Percentiles rank a stretch among this genome's conserved stretches.
These are phyloP conservation scores for Vitis hybrid DNA, from an alignment of 177 flowering plant genomes.

Conservation along the genomic window DNA sequence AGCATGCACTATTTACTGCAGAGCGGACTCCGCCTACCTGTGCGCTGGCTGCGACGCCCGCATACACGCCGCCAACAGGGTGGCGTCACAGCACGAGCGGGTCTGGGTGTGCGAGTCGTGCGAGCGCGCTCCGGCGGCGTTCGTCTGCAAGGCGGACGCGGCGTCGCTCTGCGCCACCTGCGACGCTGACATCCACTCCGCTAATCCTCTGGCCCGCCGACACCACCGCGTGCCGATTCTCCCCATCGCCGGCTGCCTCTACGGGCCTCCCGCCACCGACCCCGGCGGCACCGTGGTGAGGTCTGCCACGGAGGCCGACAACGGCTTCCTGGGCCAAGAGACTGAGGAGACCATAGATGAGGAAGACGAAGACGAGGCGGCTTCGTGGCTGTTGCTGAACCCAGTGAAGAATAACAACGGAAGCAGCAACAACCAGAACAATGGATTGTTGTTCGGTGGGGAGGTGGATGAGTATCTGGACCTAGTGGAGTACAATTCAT, in stretches of 20 bases:
- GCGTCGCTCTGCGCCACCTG: constrained; percentile 76
- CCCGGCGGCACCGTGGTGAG: constrained; percentile 8
- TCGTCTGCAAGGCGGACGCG: constrained; percentile 86
- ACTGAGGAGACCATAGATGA: constrained; percentile 35
- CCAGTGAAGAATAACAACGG: constrained; percentile 40
- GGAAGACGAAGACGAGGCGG: constrained; percentile 69
- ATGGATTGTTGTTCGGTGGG: constrained; percentile 50
- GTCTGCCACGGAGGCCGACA: constrained; percentile 7
- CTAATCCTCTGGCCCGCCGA: constrained; percentile 87
- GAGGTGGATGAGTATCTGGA: constrained; percentile 81
- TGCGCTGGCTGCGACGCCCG: constrained; percentile 55
- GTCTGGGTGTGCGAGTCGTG: constrained; percentile 84
- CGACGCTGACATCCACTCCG: constrained; percentile 82
- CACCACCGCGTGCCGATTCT: constrained; percentile 78
- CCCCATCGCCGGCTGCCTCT: constrained; percentile 44
- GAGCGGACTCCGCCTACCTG: constrained; percentile 58
- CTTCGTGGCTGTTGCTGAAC: constrained; percentile 74
- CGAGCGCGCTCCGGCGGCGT: constrained; percentile 74
- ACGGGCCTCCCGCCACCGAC: constrained; percentile 24
- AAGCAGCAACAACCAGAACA: constrained; percentile 15
- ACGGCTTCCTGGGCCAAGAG: constrained; percentile 21
- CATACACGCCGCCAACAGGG: constrained; percentile 49
- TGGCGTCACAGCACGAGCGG: constrained; percentile 66
- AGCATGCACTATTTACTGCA: constrained; percentile 59
- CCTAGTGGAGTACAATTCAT: constrained; percentile 58